Evolutionary conservation across 208 protist species (phyloP).

Genomic region (Jaenimonas drosophilae): DNA sequence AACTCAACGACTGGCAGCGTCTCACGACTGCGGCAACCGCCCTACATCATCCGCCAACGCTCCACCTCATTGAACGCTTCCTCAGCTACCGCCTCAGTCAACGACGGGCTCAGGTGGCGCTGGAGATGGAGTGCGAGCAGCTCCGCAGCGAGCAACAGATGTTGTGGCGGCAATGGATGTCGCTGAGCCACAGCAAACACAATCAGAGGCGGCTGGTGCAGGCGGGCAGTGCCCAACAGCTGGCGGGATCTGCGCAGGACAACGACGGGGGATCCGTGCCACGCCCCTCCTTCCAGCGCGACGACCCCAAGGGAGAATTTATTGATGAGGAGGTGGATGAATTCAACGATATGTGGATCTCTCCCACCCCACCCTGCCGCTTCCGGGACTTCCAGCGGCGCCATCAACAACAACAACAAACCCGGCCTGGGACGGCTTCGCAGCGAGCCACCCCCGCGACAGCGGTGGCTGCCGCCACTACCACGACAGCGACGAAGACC

Average conservation of each 20-base stretch:
- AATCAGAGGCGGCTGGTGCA: neutral
- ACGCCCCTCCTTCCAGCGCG: neutral
- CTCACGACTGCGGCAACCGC: neutral
- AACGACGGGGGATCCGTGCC: neutral
- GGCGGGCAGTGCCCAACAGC: too few relatives aligned
- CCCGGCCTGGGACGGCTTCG: too few relatives aligned
- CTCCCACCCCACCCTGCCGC: neutral
- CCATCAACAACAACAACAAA: conserved; percentile 5
- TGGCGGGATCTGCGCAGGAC: too few relatives aligned
- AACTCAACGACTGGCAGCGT: neutral
- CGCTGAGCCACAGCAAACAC: neutral
- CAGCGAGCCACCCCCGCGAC: too few relatives aligned
- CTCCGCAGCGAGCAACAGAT: conserved; percentile 15
- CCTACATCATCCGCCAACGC: neutral
- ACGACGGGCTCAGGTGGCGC: conserved; percentile 10
- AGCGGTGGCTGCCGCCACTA: too few relatives aligned
- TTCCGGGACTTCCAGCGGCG: neutral
- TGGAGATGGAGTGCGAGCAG: conserved; percentile 11
- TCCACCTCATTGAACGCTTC: conserved; percentile 16
- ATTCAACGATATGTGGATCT: neutral
- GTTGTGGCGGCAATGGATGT: conserved; percentile 8
- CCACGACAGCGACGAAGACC: too few relatives aligned
- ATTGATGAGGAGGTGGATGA: neutral
- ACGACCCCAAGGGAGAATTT: neutral
- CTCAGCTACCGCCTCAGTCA: conserved; percentile 23